A percentile compares a stretch with the other conserved stretches of the same genome.
Conservation (phyloP, 148 eudicot genomes). For the Talinum fruticosum region DNA sequence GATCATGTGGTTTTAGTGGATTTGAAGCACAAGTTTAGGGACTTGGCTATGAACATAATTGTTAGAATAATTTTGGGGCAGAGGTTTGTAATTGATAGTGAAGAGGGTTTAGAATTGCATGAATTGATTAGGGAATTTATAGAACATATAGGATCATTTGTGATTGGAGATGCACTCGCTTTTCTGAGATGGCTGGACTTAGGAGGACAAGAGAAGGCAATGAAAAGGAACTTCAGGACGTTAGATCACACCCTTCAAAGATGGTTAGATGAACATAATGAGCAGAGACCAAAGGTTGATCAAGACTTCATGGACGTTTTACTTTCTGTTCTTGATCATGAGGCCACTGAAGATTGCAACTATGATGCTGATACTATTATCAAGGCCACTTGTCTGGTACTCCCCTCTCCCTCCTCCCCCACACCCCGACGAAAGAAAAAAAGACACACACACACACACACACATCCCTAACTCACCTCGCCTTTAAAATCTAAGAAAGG, state of each 20-base stretch:
- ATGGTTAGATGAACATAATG: conserved; percentile 31
- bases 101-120: conserved; percentile 7
- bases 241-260: conserved; percentile 13
- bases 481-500: no score
- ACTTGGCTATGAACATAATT: conserved; percentile 25
- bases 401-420: no score
- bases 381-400: conserved; percentile 35
- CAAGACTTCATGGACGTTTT: conserved; percentile 33
- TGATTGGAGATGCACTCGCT: conserved; percentile 21
- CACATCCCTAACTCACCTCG: no score
- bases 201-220: conserved; percentile 36
- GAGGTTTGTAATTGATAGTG: conserved; percentile 13
- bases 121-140: conserved; percentile 22
- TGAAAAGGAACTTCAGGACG: conserved; percentile 16
- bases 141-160: background rate
- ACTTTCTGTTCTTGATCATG: conserved; percentile 21
- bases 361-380: conserved; percentile 26
- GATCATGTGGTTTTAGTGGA: conserved; percentile 20
- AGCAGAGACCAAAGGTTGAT: background rate
- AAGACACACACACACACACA: no score
- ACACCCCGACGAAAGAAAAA: no score
- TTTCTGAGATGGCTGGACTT: conserved; percentile 31
- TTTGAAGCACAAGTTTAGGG: conserved; percentile 36
- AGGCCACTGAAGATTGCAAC: background rate
- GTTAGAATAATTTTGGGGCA: conserved; percentile 34